A percentile compares a stretch with the other conserved stretches of the same genome.
Evolutionary conservation across 2,329 filamentous ascomycete species (phyloP).

Genomic region (Epicoccum nigrum): DNA sequence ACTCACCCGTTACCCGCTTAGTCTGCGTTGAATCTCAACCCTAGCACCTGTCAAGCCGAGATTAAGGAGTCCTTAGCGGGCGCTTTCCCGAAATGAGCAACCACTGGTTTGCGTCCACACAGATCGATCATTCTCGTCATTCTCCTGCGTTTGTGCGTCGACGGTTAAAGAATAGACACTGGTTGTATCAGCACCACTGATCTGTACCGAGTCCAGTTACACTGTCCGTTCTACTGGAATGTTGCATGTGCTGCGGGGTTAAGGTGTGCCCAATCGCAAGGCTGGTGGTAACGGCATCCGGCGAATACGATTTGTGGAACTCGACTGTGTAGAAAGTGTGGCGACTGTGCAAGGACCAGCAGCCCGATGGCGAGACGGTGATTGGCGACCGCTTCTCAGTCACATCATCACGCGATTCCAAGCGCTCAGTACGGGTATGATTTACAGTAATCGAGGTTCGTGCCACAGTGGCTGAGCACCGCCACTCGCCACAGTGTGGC

Average conservation of each 20-base stretch:
- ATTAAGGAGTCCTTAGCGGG: conserved; percentile 46
- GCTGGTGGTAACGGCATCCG: conserved; percentile 21
- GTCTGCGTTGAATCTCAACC: conserved; percentile 29
- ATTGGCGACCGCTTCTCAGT: conserved; percentile 27
- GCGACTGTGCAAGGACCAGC: conserved; percentile 26
- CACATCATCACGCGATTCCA: conserved; percentile 19
- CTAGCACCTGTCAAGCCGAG: conserved; percentile 39
- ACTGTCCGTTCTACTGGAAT: conserved; percentile 8
- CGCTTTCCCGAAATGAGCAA: conserved; percentile 32
- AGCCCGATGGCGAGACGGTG: conserved; percentile 22
- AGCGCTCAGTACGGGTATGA: conserved; percentile 25
- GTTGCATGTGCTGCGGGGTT: conserved; percentile 17
- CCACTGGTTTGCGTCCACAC: conserved; percentile 17
- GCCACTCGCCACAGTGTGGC: conserved; percentile 6
- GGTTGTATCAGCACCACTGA: conserved; percentile 14
- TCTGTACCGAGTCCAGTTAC: conserved; percentile 18
- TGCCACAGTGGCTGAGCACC: conserved; percentile 13
- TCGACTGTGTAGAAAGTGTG: conserved; percentile 40
- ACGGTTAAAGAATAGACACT: conserved; percentile 18
- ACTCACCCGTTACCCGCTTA: conserved; percentile 35
- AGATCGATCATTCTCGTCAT: conserved; percentile 31
- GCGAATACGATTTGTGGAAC: conserved; percentile 26
- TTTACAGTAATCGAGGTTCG: conserved; percentile 21
- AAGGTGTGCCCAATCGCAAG: conserved; percentile 20
- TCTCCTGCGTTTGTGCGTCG: conserved; percentile 19